Percentiles rank a stretch among this genome's conserved stretches.
Evolutionary conservation across 306 rosid species (phyloP).

Genomic region (Cucurbita pepo): DNA sequence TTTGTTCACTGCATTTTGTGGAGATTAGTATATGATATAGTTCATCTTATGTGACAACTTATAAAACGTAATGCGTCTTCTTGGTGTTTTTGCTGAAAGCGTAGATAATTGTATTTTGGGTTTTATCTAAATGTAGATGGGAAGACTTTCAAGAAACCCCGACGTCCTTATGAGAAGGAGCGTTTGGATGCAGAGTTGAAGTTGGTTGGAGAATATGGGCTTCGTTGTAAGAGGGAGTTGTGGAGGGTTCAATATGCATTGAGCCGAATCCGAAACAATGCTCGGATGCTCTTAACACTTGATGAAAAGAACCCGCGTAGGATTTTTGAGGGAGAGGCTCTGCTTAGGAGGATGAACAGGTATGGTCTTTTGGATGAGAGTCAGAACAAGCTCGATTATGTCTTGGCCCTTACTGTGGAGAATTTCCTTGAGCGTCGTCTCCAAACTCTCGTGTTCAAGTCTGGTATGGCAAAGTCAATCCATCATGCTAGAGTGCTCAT

Average conservation of each 20-base stretch:
- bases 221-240: constrained; percentile 1
- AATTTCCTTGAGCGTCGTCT: constrained; percentile 3
- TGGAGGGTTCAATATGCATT: constrained; percentile 1
- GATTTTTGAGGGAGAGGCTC: constrained; percentile 4
- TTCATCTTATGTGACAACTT: no score
- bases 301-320: not conserved
- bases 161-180: constrained; percentile 5
- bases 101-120: no score
- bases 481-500: constrained; percentile 4
- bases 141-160: constrained; percentile 1
- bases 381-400: constrained; percentile 2
- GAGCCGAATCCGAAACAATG: constrained; percentile 3
- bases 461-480: constrained; percentile 1
- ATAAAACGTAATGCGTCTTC: no score
- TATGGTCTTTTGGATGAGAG: constrained; percentile 1
- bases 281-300: not conserved
- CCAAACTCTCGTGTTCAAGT: not conserved
- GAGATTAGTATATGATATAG: not conserved
- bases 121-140: not conserved
- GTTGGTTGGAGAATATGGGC: constrained; percentile 1
- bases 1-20: not conserved
- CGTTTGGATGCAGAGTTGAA: not conserved
- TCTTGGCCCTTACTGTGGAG: constrained; percentile 4
- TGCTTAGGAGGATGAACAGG: not conserved
- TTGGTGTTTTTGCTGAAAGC: no score